Conservation (phyloP, 305 asterid genomes). For the Stenogyne calaminthoides region DNA sequence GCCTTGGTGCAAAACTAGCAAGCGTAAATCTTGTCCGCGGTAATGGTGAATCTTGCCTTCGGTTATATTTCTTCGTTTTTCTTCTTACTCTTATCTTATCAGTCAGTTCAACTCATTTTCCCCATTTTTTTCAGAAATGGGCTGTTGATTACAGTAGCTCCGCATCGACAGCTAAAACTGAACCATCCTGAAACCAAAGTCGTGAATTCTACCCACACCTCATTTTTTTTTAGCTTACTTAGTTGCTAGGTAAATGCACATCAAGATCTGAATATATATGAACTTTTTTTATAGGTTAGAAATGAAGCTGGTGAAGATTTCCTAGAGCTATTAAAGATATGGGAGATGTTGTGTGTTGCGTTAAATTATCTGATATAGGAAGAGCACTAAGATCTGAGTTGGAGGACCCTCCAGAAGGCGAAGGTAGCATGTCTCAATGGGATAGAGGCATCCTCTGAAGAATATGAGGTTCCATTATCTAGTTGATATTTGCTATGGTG, state of each 20-base stretch:
- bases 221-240: background rate
- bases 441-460: slow-evolving; percentile 49
- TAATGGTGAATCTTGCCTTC: slow-evolving; percentile 35
- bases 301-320: slow-evolving; percentile 68
- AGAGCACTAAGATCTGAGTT: slow-evolving; percentile 33
- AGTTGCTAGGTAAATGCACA: slow-evolving; percentile 1
- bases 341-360: slow-evolving; percentile 65
- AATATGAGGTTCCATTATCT: slow-evolving; percentile 50
- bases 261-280: slow-evolving; percentile 2
- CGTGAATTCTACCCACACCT: slow-evolving; percentile 7
- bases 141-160: slow-evolving; percentile 63
- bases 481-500: slow-evolving; percentile 67
- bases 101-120: slow-evolving; percentile 3
- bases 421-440: slow-evolving; percentile 12
- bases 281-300: slow-evolving; percentile 53
- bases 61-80: background rate
- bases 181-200: slow-evolving; percentile 88
- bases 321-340: slow-evolving; percentile 56
- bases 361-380: slow-evolving; percentile 34
- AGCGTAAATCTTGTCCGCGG: slow-evolving; percentile 63
- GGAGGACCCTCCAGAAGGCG: slow-evolving; percentile 39
- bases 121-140: slow-evolving; percentile 65
- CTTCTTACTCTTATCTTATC: background rate
- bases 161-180: slow-evolving; percentile 68
- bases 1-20: slow-evolving; percentile 68